phyloP scores from a whole-genome alignment of 306 rosid species.

The Prunus dulcis region DNA sequence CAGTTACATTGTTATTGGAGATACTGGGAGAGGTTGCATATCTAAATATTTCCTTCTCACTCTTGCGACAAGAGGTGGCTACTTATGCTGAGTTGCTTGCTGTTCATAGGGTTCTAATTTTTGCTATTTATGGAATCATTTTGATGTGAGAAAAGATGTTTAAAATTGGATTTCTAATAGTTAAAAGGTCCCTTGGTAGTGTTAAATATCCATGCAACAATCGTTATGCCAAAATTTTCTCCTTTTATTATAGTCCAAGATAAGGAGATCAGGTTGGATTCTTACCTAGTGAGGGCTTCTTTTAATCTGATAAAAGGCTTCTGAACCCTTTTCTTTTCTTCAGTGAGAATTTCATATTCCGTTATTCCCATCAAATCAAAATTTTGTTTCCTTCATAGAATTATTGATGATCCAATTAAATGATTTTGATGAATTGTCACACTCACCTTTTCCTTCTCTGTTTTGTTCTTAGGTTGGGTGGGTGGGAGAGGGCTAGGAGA shows the following conservation, averaged over 20 bases:
- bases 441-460: background rate
- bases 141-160: background rate
- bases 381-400: background rate
- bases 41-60: background rate
- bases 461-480: background rate
- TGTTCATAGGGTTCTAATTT: background rate
- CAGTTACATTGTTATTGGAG: background rate
- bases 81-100: slow-evolving; percentile 1
- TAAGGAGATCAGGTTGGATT: background rate
- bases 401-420: background rate
- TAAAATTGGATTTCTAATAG: background rate
- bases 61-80: background rate
- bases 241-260: background rate
- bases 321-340: background rate
- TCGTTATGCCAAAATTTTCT: background rate
- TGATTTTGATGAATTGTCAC: background rate
- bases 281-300: background rate
- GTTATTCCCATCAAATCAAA: background rate
- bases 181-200: background rate
- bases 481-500: background rate
- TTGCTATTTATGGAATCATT: slow-evolving; percentile 3
- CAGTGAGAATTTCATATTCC: background rate
- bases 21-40: slow-evolving; percentile 3
- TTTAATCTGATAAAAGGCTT: background rate
- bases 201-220: background rate